Conservation (phyloP, 495 filamentous ascomycete genomes). For the Penicillium robsamsonii region DNA sequence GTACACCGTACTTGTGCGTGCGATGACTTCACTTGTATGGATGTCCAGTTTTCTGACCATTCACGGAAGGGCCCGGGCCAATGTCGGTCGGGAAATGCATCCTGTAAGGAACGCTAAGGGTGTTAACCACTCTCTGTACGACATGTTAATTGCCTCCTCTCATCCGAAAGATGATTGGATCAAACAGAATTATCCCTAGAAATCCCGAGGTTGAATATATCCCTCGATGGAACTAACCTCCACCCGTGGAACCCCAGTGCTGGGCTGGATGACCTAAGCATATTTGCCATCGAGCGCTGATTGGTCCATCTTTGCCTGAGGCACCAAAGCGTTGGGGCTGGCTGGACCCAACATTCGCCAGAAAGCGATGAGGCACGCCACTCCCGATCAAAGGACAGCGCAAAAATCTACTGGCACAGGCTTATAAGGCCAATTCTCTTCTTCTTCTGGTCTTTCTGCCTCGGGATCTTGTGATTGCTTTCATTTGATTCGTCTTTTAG, state of each 20-base stretch:
- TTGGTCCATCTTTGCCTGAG: constrained; percentile 12
- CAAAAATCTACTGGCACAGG: constrained; percentile 1
- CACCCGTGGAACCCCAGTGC: not conserved
- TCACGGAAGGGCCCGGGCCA: not conserved
- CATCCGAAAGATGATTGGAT: not conserved
- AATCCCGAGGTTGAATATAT: not conserved
- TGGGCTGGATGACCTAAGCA: not conserved
- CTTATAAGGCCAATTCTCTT: constrained; percentile 5
- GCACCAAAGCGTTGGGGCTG: constrained; percentile 31
- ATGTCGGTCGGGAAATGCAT: not conserved
- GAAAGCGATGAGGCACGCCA: constrained; percentile 22
- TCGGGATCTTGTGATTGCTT: constrained; percentile 38
- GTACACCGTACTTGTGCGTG: not conserved
- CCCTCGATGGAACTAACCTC: not conserved
- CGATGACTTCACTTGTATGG: not conserved
- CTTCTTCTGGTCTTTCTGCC: constrained; percentile 17
- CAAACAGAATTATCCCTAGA: not conserved
- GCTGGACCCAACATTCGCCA: constrained; percentile 35
- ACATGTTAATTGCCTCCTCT: not conserved
- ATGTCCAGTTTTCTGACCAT: not conserved
- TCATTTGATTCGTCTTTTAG: constrained; percentile 15
- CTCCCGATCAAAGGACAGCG: constrained; percentile 6
- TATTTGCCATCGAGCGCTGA: constrained; percentile 2
- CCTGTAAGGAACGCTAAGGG: not conserved
- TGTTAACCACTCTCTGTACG: not conserved